Evolutionary conservation across 495 filamentous ascomycete genomes (phyloP).

Genomic region (Penicillium nucicola): DNA sequence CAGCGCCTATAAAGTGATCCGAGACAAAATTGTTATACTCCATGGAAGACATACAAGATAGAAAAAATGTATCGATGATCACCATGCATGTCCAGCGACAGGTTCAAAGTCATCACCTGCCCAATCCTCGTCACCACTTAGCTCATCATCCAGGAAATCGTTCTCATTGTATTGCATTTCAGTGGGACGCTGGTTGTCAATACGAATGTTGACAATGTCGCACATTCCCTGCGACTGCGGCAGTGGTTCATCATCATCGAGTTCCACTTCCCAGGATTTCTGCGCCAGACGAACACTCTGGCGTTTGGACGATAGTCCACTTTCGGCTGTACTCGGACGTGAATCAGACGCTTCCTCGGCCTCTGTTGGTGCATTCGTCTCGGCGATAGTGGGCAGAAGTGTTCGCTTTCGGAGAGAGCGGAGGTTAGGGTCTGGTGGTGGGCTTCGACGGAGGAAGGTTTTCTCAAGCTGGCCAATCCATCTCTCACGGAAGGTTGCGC

Average conservation of each 20-base stretch:
- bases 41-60: background rate
- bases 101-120: constrained; percentile 43
- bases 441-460: constrained; percentile 59
- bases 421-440: constrained; percentile 45
- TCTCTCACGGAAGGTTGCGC: constrained; percentile 66
- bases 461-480: constrained; percentile 63
- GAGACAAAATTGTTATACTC: background rate
- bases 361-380: background rate
- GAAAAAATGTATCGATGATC: background rate
- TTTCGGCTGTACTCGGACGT: constrained; percentile 3
- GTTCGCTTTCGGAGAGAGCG: constrained; percentile 21
- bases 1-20: background rate
- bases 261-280: constrained; percentile 19
- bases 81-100: constrained; percentile 28
- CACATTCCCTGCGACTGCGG: constrained; percentile 69
- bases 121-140: constrained; percentile 79
- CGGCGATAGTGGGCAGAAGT: background rate
- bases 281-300: constrained; percentile 41
- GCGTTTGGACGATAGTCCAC: constrained; percentile 29
- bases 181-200: constrained; percentile 77
- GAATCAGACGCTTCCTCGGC: constrained; percentile 2
- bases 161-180: constrained; percentile 71
- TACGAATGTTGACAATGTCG: constrained; percentile 69
- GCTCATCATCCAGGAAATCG: constrained; percentile 74
- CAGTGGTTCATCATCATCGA: constrained; percentile 6